Evolutionary conservation across 2,329 filamentous ascomycete genomes (phyloP).

Genomic region (Graphiopsis chlorocephala): DNA sequence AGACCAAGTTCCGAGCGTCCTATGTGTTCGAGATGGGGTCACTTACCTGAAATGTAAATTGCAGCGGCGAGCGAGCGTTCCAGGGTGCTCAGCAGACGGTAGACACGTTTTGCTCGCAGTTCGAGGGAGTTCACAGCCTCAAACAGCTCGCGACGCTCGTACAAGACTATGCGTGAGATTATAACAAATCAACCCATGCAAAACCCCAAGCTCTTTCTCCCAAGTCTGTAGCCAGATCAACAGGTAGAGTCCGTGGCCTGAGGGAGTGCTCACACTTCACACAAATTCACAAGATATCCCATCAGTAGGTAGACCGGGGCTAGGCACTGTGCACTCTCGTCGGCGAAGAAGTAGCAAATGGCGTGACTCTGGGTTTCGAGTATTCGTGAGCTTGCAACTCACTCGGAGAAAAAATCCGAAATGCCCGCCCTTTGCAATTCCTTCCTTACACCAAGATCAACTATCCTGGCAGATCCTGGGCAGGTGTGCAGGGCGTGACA

Average conservation of each 20-base stretch:
- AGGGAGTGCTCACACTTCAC: not conserved
- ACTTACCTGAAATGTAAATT: not conserved
- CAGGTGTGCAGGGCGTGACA: not conserved
- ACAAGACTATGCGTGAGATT: not conserved
- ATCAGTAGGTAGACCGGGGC: not conserved
- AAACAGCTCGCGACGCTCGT: not conserved
- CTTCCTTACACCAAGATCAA: not conserved
- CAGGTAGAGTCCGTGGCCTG: not conserved
- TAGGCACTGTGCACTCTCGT: not conserved
- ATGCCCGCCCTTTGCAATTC: not conserved
- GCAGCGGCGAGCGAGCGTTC: not conserved
- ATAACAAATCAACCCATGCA: not conserved
- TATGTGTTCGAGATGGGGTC: not conserved
- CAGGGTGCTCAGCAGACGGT: not conserved
- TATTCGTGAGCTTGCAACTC: not conserved
- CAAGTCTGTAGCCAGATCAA: not conserved
- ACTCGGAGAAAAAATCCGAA: not conserved
- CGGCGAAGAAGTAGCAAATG: not conserved
- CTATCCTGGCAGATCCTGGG: not conserved
- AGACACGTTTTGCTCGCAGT: not conserved
- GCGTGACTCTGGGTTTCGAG: not conserved
- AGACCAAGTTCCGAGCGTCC: not conserved
- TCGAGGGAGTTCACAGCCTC: not conserved
- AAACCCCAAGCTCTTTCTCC: not conserved
- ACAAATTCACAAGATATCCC: not conserved